Evolutionary conservation across 345 rosid genomes (phyloP).

Genomic region (Aegle marmelos): DNA sequence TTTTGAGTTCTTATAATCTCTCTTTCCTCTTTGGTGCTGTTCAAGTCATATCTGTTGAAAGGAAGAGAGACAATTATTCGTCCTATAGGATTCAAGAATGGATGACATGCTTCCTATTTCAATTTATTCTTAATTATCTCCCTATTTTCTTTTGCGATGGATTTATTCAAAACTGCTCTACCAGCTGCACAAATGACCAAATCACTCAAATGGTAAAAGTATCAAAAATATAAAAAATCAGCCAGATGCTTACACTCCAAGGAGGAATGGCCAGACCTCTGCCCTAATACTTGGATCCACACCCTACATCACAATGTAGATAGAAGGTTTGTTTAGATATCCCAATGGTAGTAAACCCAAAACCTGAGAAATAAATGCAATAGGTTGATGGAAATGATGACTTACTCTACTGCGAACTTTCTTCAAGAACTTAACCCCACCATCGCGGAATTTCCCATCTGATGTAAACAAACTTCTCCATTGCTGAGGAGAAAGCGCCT

Average conservation of each 20-base stretch:
- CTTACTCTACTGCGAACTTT: constrained; percentile 93
- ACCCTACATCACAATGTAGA: constrained; percentile 49
- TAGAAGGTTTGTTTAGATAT: constrained; percentile 20
- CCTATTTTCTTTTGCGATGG: background rate
- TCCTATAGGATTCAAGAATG: background rate
- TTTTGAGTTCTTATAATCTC: constrained; percentile 51
- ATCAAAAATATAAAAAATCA: constrained; percentile 5
- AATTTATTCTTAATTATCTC: background rate
- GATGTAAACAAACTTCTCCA: constrained; percentile 72
- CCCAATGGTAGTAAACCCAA: constrained; percentile 9
- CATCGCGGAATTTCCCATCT: constrained; percentile 73
- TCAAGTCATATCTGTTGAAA: constrained; percentile 65
- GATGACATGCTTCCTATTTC: background rate
- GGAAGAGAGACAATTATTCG: background rate
- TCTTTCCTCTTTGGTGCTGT: constrained; percentile 79
- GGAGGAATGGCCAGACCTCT: constrained; percentile 98
- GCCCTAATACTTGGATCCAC: constrained; percentile 82
- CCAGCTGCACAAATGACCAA: background rate
- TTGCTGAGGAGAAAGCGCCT: constrained; percentile 61
- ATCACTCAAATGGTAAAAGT: background rate
- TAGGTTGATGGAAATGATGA: constrained; percentile 16
- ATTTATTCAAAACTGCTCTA: background rate
- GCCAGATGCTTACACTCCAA: constrained; percentile 79
- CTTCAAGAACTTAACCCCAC: constrained; percentile 76
- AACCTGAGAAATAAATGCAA: background rate